Evolutionary conservation across 805 yeast genomes (phyloP).

Genomic region (Cephaloascus fragrans): DNA sequence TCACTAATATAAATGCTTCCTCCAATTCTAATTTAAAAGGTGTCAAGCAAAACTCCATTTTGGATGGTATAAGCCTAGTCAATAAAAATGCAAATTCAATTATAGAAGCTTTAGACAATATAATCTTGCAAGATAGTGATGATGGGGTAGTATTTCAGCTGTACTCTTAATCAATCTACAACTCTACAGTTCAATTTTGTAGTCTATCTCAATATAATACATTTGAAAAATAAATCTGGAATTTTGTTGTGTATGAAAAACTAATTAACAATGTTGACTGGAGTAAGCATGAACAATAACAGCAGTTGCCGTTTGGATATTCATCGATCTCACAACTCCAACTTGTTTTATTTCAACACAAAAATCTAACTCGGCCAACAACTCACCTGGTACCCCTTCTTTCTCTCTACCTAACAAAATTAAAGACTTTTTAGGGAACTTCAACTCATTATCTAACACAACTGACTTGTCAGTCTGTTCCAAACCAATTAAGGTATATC

Average conservation of each 20-base stretch:
- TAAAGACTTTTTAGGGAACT: slow-evolving; percentile 73
- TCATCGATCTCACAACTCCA: slow-evolving; percentile 92
- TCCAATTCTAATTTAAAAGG: slow-evolving; percentile 43
- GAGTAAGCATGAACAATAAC: slow-evolving; percentile 89
- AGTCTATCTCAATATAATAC: too few relatives aligned
- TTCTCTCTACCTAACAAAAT: slow-evolving; percentile 78
- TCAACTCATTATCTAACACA: slow-evolving; percentile 48
- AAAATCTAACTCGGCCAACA: slow-evolving; percentile 71
- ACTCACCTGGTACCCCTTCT: slow-evolving; percentile 84
- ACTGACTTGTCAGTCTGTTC: slow-evolving; percentile 92
- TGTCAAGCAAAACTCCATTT: slow-evolving; percentile 33
- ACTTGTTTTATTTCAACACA: slow-evolving; percentile 89
- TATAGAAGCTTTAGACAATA: slow-evolving; percentile 43
- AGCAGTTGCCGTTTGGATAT: slow-evolving; percentile 94
- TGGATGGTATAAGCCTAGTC: slow-evolving; percentile 48
- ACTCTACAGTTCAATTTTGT: neutral
- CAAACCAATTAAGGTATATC: slow-evolving; percentile 80
- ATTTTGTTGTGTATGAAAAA: too few relatives aligned
- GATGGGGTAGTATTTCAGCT: slow-evolving; percentile 7
- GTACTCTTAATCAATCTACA: neutral
- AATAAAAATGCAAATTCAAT: slow-evolving; percentile 54
- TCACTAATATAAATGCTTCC: slow-evolving; percentile 52
- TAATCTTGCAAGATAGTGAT: slow-evolving; percentile 29
- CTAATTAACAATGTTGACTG: slow-evolving; percentile 42
- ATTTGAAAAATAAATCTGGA: too few relatives aligned